A percentile compares a stretch with the other conserved stretches of the same genome.
Evolutionary conservation across 2,329 filamentous ascomycete genomes (phyloP).

Genomic region (Fusarium sterilihyphosum): DNA sequence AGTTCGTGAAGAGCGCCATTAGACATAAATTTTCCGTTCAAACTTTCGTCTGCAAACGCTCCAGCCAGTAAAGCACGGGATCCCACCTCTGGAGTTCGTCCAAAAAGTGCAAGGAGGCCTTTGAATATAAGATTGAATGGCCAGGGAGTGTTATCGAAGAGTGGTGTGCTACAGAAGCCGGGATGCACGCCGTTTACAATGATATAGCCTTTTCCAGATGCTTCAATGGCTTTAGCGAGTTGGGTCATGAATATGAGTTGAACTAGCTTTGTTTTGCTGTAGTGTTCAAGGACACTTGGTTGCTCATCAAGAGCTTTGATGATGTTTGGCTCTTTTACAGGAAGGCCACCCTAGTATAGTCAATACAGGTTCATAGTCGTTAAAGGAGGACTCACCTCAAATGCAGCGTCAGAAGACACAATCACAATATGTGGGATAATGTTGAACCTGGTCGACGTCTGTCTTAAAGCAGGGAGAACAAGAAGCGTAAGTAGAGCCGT

Average conservation of each 20-base stretch:
- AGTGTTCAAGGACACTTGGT: slow-evolving; percentile 35
- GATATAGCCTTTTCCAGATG: slow-evolving; percentile 46
- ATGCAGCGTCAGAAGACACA: slow-evolving; percentile 51
- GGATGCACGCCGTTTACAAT: slow-evolving; percentile 53
- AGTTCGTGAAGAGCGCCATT: slow-evolving; percentile 43
- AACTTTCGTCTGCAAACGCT: slow-evolving; percentile 49
- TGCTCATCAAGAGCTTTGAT: slow-evolving; percentile 47
- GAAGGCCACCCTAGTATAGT: slow-evolving; percentile 45
- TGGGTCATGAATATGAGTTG: slow-evolving; percentile 44
- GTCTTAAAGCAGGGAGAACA: slow-evolving; percentile 54
- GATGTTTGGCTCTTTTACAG: slow-evolving; percentile 46
- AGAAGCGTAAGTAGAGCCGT: slow-evolving; percentile 57
- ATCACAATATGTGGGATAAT: slow-evolving; percentile 50
- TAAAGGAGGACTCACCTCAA: slow-evolving; percentile 8
- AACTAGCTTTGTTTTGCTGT: slow-evolving; percentile 47
- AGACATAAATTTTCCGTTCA: slow-evolving; percentile 55
- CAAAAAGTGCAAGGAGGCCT: slow-evolving; percentile 39
- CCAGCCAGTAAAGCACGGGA: slow-evolving; percentile 52
- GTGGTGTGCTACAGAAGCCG: slow-evolving; percentile 53
- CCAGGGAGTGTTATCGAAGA: slow-evolving; percentile 49
- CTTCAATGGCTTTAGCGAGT: slow-evolving; percentile 48
- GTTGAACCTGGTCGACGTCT: slow-evolving; percentile 48
- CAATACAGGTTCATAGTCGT: background rate
- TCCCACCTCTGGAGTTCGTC: slow-evolving; percentile 52
- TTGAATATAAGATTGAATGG: slow-evolving; percentile 41